These are phyloP conservation scores for Termitomyces sp. DNA, from an alignment of 768 basidiomycete species.

Conservation along the genomic window DNA sequence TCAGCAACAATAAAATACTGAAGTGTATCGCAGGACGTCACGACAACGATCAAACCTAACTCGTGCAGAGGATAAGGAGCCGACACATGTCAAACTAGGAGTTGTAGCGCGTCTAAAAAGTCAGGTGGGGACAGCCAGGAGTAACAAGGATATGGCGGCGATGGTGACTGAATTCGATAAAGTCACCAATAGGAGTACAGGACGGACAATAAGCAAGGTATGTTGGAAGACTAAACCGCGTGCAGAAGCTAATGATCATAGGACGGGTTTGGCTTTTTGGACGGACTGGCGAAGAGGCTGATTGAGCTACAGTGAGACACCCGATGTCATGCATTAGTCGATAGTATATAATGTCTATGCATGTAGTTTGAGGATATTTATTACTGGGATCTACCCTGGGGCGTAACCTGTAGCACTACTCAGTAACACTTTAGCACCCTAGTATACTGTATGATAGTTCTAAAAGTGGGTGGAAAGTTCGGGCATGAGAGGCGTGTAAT, in stretches of 20 bases:
- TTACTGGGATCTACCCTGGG: conserved; percentile 3
- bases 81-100: conserved; percentile 50
- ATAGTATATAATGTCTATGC: background rate
- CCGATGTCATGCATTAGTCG: background rate
- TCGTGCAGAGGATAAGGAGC: conserved; percentile 33
- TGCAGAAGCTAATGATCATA: conserved; percentile 12
- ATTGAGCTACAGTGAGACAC: conserved; percentile 26
- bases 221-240: background rate
- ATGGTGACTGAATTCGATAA: conserved; percentile 69
- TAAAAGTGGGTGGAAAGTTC: too few relatives aligned
- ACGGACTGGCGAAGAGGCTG: conserved; percentile 52
- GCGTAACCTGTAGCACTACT: background rate
- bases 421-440: background rate
- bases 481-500: too few relatives aligned
- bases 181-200: conserved; percentile 61
- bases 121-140: conserved; percentile 45
- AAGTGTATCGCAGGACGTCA: conserved; percentile 8
- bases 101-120: conserved; percentile 51
- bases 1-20: conserved; percentile 1
- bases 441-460: background rate
- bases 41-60: conserved; percentile 32
- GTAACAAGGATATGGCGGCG: conserved; percentile 51
- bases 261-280: conserved; percentile 67
- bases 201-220: conserved; percentile 70
- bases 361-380: background rate